phyloP scores from a whole-genome alignment of 768 basidiomycete species.

The Tubosaeta sp. region DNA sequence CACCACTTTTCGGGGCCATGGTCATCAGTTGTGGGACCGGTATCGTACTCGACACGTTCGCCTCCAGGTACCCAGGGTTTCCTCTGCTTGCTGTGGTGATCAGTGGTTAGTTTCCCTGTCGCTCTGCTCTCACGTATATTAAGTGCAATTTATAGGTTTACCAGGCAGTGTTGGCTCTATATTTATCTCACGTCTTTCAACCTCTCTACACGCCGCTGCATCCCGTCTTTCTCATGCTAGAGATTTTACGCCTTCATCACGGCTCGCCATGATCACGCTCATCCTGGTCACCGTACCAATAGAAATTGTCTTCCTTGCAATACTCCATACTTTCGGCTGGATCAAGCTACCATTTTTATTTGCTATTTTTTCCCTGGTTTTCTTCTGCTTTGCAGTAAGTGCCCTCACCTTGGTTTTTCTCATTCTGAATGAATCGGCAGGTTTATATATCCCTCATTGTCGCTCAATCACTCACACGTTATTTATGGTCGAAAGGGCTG shows the following conservation, averaged over 20 bases:
- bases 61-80: constrained; percentile 82
- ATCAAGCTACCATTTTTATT: constrained; percentile 67
- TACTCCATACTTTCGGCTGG: constrained; percentile 73
- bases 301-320: constrained; percentile 65
- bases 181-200: constrained; percentile 87
- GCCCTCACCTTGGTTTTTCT: neutral
- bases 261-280: constrained; percentile 64
- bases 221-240: constrained; percentile 5
- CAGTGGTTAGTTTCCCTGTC: constrained; percentile 51
- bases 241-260: constrained; percentile 34
- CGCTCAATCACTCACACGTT: constrained; percentile 63
- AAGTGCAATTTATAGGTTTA: constrained; percentile 46
- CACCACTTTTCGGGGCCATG: constrained; percentile 88
- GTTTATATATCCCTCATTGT: constrained; percentile 64
- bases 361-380: constrained; percentile 57
- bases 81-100: constrained; percentile 85
- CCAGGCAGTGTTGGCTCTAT: constrained; percentile 90
- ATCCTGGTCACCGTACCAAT: constrained; percentile 76
- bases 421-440: constrained; percentile 35
- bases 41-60: constrained; percentile 87
- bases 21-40: constrained; percentile 83
- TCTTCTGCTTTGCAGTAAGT: constrained; percentile 78
- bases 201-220: constrained; percentile 62
- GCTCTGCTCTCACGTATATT: neutral
- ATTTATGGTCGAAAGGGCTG: constrained; percentile 69